phyloP scores from a whole-genome alignment of 2,329 filamentous ascomycete genomes.

The Monosporascus sp. region DNA sequence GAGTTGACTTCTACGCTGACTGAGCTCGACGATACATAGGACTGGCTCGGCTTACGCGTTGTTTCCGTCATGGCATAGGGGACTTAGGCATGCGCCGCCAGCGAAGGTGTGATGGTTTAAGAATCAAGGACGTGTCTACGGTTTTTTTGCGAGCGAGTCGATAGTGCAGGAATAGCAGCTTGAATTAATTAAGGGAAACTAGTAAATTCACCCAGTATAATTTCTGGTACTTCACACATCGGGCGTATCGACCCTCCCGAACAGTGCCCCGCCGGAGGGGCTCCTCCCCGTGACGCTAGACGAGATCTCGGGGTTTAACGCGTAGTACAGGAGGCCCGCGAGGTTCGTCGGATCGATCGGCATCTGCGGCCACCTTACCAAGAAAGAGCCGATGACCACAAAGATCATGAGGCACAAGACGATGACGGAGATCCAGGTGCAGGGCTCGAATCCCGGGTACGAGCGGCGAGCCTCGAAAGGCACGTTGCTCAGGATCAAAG shows the following conservation, averaged over 20 bases:
- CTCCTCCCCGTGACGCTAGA: constrained; percentile 6
- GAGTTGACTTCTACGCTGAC: too few relatives aligned
- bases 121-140: too few relatives aligned
- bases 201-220: too few relatives aligned
- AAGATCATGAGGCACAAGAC: constrained; percentile 39
- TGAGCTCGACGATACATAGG: too few relatives aligned
- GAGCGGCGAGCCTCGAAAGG: constrained; percentile 40
- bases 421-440: constrained; percentile 32
- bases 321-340: constrained; percentile 40
- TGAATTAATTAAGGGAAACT: too few relatives aligned
- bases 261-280: constrained; percentile 6
- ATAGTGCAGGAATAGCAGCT: too few relatives aligned
- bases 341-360: constrained; percentile 42
- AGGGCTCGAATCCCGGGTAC: constrained; percentile 33
- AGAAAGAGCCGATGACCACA: constrained; percentile 34
- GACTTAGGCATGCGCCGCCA: too few relatives aligned
- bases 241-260: background rate
- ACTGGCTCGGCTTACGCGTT: too few relatives aligned
- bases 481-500: constrained; percentile 43
- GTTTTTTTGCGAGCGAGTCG: too few relatives aligned
- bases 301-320: constrained; percentile 10
- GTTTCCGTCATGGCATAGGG: too few relatives aligned
- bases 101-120: too few relatives aligned
- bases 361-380: constrained; percentile 38
- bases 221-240: too few relatives aligned